Percentiles rank a stretch among this genome's conserved stretches.
These are phyloP conservation scores for Colletotrichum sp. DNA, from an alignment of 2,329 filamentous ascomycete species.

Conservation along the genomic window DNA sequence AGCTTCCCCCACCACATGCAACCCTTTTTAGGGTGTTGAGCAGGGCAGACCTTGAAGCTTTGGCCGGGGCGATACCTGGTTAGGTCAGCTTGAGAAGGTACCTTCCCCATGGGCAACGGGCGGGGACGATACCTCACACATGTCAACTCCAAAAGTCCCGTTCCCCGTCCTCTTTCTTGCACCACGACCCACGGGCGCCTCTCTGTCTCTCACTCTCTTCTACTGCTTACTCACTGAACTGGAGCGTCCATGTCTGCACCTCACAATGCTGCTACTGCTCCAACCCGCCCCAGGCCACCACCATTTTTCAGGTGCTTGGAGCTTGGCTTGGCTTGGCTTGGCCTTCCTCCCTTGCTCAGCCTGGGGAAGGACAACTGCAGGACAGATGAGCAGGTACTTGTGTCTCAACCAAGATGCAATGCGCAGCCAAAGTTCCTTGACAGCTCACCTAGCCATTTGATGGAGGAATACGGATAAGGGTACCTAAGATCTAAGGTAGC, in stretches of 20 bases:
- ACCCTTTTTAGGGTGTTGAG: background rate
- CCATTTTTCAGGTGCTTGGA: background rate
- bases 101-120: background rate
- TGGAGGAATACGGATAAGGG: background rate
- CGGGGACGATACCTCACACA: constrained; percentile 8
- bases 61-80: background rate
- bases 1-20: constrained; percentile 16
- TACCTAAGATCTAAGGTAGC: background rate
- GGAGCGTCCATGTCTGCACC: background rate
- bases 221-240: background rate
- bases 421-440: background rate
- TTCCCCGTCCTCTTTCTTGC: background rate
- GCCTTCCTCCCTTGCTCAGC: background rate
- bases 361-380: background rate
- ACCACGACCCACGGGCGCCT: background rate
- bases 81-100: background rate
- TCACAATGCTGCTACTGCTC: background rate
- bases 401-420: background rate
- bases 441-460: background rate
- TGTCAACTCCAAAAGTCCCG: constrained; percentile 10
- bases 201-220: background rate
- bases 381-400: background rate
- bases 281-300: background rate
- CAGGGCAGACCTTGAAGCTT: constrained; percentile 9
- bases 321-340: background rate